Evolutionary conservation across 306 rosid species (phyloP).

Genomic region (Pterocarpus santalinus): DNA sequence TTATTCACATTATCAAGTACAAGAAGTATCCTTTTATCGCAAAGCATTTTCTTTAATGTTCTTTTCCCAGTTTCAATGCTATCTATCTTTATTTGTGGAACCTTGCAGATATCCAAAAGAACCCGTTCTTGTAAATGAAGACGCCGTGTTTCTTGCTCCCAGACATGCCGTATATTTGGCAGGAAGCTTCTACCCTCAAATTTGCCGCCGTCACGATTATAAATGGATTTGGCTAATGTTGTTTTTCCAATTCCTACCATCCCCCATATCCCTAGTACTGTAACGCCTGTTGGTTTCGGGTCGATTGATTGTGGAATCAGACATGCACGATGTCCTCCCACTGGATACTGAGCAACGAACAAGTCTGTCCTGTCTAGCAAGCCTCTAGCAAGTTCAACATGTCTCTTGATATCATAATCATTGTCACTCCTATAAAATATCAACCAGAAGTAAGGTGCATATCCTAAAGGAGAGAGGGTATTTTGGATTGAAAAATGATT

Average conservation of each 20-base stretch:
- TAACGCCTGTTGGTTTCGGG: not conserved
- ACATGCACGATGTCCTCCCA: not conserved
- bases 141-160: not conserved
- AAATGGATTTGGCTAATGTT: slow-evolving; percentile 29
- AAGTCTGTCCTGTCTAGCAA: not conserved
- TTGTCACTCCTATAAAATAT: not conserved
- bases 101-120: not conserved
- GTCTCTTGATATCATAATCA: not conserved
- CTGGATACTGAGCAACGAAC: not conserved
- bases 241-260: slow-evolving; percentile 40
- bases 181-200: slow-evolving; percentile 25
- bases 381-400: not conserved
- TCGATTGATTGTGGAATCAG: not conserved
- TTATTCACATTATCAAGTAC: slow-evolving; percentile 38
- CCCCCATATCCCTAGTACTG: slow-evolving; percentile 36
- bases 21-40: not conserved
- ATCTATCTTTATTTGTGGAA: not conserved
- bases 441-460: no score
- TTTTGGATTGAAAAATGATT: no score
- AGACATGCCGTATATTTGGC: slow-evolving; percentile 7
- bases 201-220: not conserved
- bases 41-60: not conserved
- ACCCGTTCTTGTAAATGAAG: slow-evolving; percentile 17
- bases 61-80: not conserved
- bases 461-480: no score